A percentile compares a stretch with the other conserved stretches of the same genome.
Conservation (phyloP, 768 basidiomycete genomes). For the Tricholoma flavovirens region DNA sequence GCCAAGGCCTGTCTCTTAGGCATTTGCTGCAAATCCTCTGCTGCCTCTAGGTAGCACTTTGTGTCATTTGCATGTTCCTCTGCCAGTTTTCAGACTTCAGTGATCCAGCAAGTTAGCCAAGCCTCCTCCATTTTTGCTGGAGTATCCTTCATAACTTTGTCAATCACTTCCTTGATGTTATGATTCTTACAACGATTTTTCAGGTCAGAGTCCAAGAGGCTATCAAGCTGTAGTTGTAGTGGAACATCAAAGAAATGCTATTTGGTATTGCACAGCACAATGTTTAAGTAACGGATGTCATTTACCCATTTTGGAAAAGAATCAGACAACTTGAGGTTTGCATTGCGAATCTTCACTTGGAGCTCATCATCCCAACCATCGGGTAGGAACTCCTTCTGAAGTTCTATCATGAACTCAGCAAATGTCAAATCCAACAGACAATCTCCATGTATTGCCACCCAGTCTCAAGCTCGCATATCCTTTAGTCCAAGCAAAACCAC, state of each 20-base stretch:
- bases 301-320: too few species aligned
- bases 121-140: background rate
- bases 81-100: background rate
- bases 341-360: background rate
- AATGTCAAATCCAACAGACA: background rate
- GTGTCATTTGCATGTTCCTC: background rate
- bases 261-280: background rate
- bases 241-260: background rate
- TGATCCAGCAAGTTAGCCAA: background rate
- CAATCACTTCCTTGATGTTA: background rate
- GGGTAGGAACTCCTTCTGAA: background rate
- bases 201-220: background rate
- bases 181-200: background rate
- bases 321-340: background rate
- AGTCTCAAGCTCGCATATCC: background rate
- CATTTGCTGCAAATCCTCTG: background rate
- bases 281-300: background rate
- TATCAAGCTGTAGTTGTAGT: background rate
- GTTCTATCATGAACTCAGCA: background rate
- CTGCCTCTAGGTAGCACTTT: background rate
- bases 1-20: background rate
- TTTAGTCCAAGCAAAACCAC: background rate
- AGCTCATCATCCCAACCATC: background rate
- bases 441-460: background rate
- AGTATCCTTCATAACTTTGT: background rate